phyloP scores from a whole-genome alignment of 495 filamentous ascomycete species.

The Penicillium odoratum region DNA sequence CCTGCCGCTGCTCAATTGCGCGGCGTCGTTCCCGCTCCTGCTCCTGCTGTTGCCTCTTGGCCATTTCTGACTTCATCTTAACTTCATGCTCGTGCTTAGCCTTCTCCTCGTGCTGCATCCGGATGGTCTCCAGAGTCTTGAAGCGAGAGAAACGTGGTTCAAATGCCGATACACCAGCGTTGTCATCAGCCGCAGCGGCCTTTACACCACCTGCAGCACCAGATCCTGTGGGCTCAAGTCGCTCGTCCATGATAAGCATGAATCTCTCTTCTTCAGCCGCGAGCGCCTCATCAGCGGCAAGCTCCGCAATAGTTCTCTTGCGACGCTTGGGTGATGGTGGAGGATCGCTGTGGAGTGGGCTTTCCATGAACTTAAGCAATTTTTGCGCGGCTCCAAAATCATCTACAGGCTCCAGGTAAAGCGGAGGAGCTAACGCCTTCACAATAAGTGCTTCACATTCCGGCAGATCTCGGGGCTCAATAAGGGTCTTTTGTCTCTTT shows the following conservation, averaged over 20 bases:
- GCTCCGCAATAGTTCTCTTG: slow-evolving; percentile 91
- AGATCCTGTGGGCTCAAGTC: slow-evolving; percentile 60
- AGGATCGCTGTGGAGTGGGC: slow-evolving; percentile 71
- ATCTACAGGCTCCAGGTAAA: slow-evolving; percentile 74
- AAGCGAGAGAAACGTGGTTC: slow-evolving; percentile 88
- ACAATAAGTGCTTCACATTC: slow-evolving; percentile 72
- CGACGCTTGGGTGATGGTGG: slow-evolving; percentile 83
- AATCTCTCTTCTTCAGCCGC: slow-evolving; percentile 86
- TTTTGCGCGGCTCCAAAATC: slow-evolving; percentile 64
- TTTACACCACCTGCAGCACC: slow-evolving; percentile 57
- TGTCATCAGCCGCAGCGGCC: slow-evolving; percentile 71
- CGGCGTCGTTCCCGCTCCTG: slow-evolving; percentile 46
- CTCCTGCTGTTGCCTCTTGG: slow-evolving; percentile 50
- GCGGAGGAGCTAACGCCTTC: slow-evolving; percentile 65
- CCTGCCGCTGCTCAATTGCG: slow-evolving; percentile 46
- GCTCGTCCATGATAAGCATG: slow-evolving; percentile 92
- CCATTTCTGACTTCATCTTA: slow-evolving; percentile 57
- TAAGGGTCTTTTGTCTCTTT: slow-evolving; percentile 75
- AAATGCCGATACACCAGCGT: slow-evolving; percentile 65
- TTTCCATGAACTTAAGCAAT: slow-evolving; percentile 66
- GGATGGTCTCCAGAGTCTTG: slow-evolving; percentile 86
- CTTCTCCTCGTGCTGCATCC: slow-evolving; percentile 71
- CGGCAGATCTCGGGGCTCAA: slow-evolving; percentile 70
- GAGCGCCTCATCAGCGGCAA: slow-evolving; percentile 89
- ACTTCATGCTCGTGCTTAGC: slow-evolving; percentile 61